phyloP scores from a whole-genome alignment of 345 rosid genomes.

The Euclidium syriacum region DNA sequence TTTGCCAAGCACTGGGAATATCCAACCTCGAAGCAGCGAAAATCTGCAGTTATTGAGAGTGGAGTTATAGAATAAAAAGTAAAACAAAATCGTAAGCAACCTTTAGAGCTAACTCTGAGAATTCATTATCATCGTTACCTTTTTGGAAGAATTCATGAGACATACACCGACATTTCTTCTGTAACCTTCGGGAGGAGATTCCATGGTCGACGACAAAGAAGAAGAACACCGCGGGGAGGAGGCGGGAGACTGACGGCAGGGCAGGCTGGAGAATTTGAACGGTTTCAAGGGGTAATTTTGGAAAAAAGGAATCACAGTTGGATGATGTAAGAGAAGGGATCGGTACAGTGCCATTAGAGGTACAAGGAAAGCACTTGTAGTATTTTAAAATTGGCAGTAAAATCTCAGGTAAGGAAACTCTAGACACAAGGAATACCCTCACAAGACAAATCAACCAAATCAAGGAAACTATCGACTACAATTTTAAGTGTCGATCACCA shows the following conservation, averaged over 20 bases:
- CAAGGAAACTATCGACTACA: no score
- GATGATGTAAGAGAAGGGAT: constrained; percentile 15
- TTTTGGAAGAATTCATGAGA: constrained; percentile 71
- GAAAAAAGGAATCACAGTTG: constrained; percentile 6
- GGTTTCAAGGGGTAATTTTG: constrained; percentile 30
- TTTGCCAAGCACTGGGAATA: constrained; percentile 85
- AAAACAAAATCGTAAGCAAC: not conserved
- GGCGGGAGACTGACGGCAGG: constrained; percentile 19
- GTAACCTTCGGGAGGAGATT: constrained; percentile 83
- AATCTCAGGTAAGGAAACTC: no score
- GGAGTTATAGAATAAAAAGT: not conserved
- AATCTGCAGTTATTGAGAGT: constrained; percentile 39
- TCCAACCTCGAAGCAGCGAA: constrained; percentile 90
- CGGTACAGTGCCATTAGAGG: constrained; percentile 37
- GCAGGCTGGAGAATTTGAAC: constrained; percentile 24
- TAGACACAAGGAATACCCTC: no score
- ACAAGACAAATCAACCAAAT: no score
- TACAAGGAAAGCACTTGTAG: no score
- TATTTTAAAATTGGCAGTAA: no score
- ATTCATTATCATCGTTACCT: constrained; percentile 36
- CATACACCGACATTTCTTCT: constrained; percentile 91
- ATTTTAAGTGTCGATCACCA: no score
- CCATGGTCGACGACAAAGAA: constrained; percentile 54
- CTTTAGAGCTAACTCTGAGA: not conserved
- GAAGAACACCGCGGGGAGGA: constrained; percentile 25